Evolutionary conservation across 441 rosid genomes (phyloP).

Genomic region (Omphalea diandra): DNA sequence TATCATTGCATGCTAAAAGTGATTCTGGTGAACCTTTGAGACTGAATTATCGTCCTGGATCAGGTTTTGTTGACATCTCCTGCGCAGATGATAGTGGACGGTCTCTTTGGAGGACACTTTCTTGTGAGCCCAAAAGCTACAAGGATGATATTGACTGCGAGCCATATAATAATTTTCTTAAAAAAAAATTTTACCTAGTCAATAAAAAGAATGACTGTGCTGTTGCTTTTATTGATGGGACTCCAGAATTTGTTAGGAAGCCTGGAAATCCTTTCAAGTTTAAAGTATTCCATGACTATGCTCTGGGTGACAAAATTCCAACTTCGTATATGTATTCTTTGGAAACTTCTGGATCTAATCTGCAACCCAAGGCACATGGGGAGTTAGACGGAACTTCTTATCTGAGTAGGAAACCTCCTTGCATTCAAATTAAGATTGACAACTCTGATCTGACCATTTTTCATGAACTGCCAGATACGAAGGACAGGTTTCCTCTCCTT

Average conservation of each 20-base stretch:
- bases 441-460: constrained; percentile 63
- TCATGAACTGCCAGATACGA: constrained; percentile 71
- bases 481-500: constrained; percentile 74
- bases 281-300: constrained; percentile 54
- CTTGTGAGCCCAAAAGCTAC: constrained; percentile 54
- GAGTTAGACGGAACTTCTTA: constrained; percentile 42
- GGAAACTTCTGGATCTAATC: constrained; percentile 32
- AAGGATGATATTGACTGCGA: constrained; percentile 66
- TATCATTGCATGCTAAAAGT: constrained; percentile 76
- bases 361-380: constrained; percentile 27
- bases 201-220: constrained; percentile 83
- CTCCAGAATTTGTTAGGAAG: constrained; percentile 84
- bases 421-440: constrained; percentile 53
- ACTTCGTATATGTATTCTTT: constrained; percentile 26
- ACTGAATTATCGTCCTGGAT: constrained; percentile 61
- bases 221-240: constrained; percentile 73
- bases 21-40: constrained; percentile 69
- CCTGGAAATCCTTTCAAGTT: constrained; percentile 97
- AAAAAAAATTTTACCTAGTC: constrained; percentile 68
- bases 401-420: constrained; percentile 48
- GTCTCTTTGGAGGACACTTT: constrained; percentile 66
- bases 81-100: constrained; percentile 52
- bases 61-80: constrained; percentile 73
- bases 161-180: constrained; percentile 56
- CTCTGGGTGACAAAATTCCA: constrained; percentile 32